These are phyloP conservation scores for Rubia peregrina DNA, from an alignment of 305 asterid genomes.

Conservation along the genomic window DNA sequence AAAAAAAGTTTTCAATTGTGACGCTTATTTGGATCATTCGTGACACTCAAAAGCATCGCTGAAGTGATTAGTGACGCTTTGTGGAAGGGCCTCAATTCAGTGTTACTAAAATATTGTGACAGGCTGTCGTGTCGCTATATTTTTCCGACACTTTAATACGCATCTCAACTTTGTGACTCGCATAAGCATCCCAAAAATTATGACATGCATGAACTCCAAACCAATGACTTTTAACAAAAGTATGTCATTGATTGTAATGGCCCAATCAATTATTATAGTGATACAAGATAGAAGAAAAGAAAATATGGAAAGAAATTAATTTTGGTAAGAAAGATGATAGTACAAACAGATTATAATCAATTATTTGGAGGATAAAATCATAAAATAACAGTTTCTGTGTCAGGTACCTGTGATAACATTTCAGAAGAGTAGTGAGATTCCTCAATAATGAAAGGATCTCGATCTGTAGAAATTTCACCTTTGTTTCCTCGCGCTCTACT, in stretches of 20 bases:
- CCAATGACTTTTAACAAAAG: too few relatives aligned
- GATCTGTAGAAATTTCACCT: constrained; percentile 18
- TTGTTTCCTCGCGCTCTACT: constrained; percentile 16
- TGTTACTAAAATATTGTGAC: too few relatives aligned
- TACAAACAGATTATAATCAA: constrained; percentile 13
- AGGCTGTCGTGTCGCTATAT: too few relatives aligned
- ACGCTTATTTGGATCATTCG: too few relatives aligned
- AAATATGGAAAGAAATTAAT: neutral
- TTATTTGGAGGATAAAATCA: constrained; percentile 8
- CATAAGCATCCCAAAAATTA: too few relatives aligned
- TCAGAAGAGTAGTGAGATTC: constrained; percentile 22
- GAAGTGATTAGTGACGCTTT: too few relatives aligned
- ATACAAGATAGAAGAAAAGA: neutral
- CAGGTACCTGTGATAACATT: constrained; percentile 21
- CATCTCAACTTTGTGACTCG: too few relatives aligned
- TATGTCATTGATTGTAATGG: neutral
- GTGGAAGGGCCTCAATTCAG: too few relatives aligned
- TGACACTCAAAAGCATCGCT: too few relatives aligned
- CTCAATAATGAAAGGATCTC: constrained; percentile 25
- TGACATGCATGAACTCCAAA: too few relatives aligned
- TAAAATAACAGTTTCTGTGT: constrained; percentile 17
- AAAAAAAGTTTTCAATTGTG: too few relatives aligned
- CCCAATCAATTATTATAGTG: neutral
- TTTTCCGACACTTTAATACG: too few relatives aligned
- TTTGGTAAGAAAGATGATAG: neutral